A percentile compares a stretch with the other conserved stretches of the same genome.
These are phyloP conservation scores for Russula sp. DNA, from an alignment of 768 basidiomycete genomes.

Conservation along the genomic window DNA sequence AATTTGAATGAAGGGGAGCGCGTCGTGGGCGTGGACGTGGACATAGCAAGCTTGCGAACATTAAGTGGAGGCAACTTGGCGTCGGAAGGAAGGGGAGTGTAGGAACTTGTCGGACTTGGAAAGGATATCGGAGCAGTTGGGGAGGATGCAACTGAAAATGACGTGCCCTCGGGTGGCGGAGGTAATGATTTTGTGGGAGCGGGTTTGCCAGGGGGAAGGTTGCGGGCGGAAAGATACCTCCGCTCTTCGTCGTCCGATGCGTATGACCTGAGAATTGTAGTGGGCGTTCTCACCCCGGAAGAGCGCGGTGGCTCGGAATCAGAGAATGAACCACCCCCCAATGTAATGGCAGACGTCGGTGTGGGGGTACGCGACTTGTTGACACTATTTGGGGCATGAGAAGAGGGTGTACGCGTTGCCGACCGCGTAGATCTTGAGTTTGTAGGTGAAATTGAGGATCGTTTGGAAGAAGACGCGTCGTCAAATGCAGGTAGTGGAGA, in stretches of 20 bases:
- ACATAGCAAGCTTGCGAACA: conserved; percentile 14
- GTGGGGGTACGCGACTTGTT: conserved; percentile 19
- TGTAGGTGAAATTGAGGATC: conserved; percentile 14
- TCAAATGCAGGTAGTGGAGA: conserved; percentile 4
- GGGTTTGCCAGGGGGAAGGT: conserved; percentile 16
- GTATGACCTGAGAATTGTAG: conserved; percentile 8
- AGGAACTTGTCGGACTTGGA: conserved; percentile 5
- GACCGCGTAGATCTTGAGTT: conserved; percentile 8
- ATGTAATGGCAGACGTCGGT: conserved; percentile 6
- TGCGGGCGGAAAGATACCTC: conserved; percentile 12
- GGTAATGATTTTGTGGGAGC: conserved; percentile 17
- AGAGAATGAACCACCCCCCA: conserved; percentile 14
- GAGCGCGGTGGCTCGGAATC: conserved; percentile 16
- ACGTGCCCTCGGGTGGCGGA: conserved; percentile 6
- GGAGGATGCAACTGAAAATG: neutral
- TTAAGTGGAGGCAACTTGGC: conserved; percentile 1
- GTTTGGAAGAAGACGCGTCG: conserved; percentile 12
- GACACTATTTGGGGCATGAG: neutral
- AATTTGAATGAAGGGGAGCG: conserved; percentile 9
- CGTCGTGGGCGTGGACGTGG: neutral
- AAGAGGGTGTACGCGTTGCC: conserved; percentile 3
- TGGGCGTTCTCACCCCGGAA: neutral
- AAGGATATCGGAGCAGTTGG: conserved; percentile 4
- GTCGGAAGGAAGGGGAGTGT: neutral
- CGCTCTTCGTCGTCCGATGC: conserved; percentile 18